Base-by-base conservation (phyloP, 441 rosid species). In the Francoa sonchifolia region DNA sequence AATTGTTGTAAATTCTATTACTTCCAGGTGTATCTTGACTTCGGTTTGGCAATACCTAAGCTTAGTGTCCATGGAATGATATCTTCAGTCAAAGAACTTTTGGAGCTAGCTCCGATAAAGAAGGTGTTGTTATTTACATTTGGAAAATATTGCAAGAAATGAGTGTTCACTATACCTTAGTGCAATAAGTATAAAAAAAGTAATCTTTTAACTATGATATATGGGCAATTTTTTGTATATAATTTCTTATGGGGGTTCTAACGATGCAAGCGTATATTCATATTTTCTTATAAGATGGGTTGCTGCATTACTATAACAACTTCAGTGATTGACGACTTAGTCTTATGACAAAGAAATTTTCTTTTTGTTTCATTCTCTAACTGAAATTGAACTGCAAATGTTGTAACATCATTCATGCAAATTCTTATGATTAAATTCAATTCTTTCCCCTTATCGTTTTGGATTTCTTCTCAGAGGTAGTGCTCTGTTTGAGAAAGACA, bases 31-130 rank as follows among this genome's bases (percentile, higher is more conserved):
- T 82, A 66, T 68, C 96, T 90, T 48, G 99, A 90, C 52, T 82
- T 90, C 48, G 96, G 99, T n/a, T 71, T 90, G 63, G 93, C 85
- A 2, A 57, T 86, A 69, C 99, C 95, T 22, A 80, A 90, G 66
- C 94, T 90, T 39, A 90, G 93, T 47, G 66, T 59, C 19, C 81
- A 80, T 25, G 99, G 96, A 37, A 90, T 90, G 96, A 68, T 65
- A 49, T 74, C 95, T 42, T 74, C 93, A 1, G 69, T 90, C 47
- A 86, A 80, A 68, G 96, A 80, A 55, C 93, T 90, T 19, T 59
- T 90, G 61, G 90, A 86, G 68, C 57, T 90, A n/a, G 96, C 96
- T 46, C 69, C 99, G 27, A 21, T 54, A 45, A 80, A 76, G 39
- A 90, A 90, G 96, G 99, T 90, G 68, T 59, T 44, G 8, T 33